Conservation (phyloP, 805 yeast genomes). For the Monosporozyma solicola region DNA sequence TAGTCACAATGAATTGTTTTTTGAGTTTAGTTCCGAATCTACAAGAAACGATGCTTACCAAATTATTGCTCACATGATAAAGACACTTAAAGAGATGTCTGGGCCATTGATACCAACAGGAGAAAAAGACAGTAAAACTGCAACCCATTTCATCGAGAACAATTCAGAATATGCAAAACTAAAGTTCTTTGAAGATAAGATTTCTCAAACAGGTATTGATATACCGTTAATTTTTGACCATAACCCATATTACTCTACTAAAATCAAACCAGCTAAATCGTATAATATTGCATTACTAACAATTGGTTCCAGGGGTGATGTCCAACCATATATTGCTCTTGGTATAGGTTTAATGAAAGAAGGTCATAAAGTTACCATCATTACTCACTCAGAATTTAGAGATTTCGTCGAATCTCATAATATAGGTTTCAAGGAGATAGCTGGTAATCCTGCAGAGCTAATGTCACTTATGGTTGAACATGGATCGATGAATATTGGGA, state of each 20-base stretch:
- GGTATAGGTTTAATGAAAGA: conserved; percentile 69
- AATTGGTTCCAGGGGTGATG: conserved; percentile 94
- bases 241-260: conserved; percentile 45
- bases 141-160: conserved; percentile 8
- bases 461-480: conserved; percentile 91
- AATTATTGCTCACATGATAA: conserved; percentile 30
- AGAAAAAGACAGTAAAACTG: not conserved
- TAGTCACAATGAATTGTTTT: conserved; percentile 67
- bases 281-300: conserved; percentile 64
- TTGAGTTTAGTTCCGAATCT: conserved; percentile 60
- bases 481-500: conserved; percentile 75
- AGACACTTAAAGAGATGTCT: not conserved
- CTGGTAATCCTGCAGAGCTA: conserved; percentile 87
- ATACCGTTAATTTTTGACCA: conserved; percentile 64
- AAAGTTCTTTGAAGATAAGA: conserved; percentile 56
- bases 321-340: conserved; percentile 91
- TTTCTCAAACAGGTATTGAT: conserved; percentile 52
- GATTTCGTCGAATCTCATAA: conserved; percentile 65
- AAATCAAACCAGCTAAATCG: conserved; percentile 44
- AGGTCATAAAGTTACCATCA: conserved; percentile 79
- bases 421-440: conserved; percentile 61
- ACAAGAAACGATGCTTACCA: conserved; percentile 67
- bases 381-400: conserved; percentile 75
- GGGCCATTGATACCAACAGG: not conserved
- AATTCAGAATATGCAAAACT: conserved; percentile 47